Conservation (phyloP, 139 green algal species). For the Chlamydomonas incerta region DNA sequence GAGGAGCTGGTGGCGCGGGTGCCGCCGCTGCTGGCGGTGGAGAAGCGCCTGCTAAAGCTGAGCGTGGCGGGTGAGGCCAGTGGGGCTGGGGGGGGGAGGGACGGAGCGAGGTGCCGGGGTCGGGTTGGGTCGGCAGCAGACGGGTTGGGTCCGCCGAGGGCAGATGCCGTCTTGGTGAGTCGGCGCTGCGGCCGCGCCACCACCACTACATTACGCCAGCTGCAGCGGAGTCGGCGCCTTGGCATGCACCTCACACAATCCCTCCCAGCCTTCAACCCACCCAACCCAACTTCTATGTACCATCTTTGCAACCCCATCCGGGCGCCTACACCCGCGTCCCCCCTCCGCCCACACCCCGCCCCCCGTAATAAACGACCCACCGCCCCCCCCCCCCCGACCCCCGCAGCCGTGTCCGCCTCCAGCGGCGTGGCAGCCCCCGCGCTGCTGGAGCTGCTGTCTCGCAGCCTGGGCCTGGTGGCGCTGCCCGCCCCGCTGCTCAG, state of each 20-base stretch:
- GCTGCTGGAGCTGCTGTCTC: conserved; percentile 52
- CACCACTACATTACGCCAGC: too few species aligned
- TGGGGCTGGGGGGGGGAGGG: neutral
- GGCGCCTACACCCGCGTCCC: neutral
- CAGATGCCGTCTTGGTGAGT: too few species aligned
- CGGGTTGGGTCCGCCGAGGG: too few species aligned
- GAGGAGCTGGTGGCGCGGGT: conserved; percentile 46
- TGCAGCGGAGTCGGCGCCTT: too few species aligned
- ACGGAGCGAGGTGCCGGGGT: too few species aligned
- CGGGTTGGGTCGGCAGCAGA: too few species aligned
- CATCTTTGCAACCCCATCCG: too few species aligned
- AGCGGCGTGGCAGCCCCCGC: conserved; percentile 20
- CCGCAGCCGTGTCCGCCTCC: conserved; percentile 15
- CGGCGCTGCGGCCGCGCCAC: too few species aligned
- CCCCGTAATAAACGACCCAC: neutral
- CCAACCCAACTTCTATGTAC: too few species aligned
- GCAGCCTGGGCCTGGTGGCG: conserved; percentile 44
- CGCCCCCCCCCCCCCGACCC: neutral
- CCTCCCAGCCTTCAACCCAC: too few species aligned
- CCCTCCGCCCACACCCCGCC: neutral
- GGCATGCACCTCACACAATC: too few species aligned
- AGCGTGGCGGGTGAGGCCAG: conserved; percentile 38
- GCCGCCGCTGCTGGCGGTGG: conserved; percentile 54
- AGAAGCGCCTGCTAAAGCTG: conserved; percentile 34
- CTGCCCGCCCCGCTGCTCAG: conserved; percentile 32